These are phyloP conservation scores for Arabidopsis hybrid DNA, from an alignment of 441 rosid genomes.

Conservation along the genomic window DNA sequence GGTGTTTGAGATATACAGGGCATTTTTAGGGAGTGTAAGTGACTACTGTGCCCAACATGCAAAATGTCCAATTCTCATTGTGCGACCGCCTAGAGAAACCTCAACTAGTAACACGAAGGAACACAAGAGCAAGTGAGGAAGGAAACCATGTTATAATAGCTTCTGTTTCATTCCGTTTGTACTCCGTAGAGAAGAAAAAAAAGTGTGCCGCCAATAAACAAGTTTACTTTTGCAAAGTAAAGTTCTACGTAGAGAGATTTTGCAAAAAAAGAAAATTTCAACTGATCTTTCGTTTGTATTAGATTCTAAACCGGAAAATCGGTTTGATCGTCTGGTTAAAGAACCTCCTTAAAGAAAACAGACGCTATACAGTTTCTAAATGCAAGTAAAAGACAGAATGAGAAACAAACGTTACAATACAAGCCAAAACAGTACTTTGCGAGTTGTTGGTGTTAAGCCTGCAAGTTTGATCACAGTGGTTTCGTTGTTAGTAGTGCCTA, in stretches of 20 bases:
- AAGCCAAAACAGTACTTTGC: conserved; percentile 11
- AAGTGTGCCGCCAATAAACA: background rate
- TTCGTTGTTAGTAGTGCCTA: background rate
- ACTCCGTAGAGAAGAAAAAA: background rate
- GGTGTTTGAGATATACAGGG: conserved; percentile 47
- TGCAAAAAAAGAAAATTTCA: background rate
- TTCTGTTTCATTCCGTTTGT: conserved; percentile 18
- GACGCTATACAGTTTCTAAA: conserved; percentile 42
- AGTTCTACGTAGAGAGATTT: no score
- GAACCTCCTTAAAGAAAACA: background rate
- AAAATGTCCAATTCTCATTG: conserved; percentile 70
- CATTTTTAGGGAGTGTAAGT: conserved; percentile 79
- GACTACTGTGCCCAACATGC: conserved; percentile 81
- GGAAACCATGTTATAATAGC: background rate
- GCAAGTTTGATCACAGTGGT: conserved; percentile 6
- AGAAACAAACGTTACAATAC: conserved; percentile 29
- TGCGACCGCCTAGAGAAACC: conserved; percentile 59
- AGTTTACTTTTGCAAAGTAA: no score
- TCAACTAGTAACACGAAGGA: conserved; percentile 17
- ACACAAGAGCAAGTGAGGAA: conserved; percentile 25
- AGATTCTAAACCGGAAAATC: conserved; percentile 7
- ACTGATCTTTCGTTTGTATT: conserved; percentile 23
- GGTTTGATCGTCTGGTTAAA: conserved; percentile 31
- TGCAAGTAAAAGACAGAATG: conserved; percentile 24
- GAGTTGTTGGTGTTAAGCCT: conserved; percentile 25